Evolutionary conservation across 495 filamentous ascomycete genomes (phyloP).

Genomic region (Geoglossum glabrum): DNA sequence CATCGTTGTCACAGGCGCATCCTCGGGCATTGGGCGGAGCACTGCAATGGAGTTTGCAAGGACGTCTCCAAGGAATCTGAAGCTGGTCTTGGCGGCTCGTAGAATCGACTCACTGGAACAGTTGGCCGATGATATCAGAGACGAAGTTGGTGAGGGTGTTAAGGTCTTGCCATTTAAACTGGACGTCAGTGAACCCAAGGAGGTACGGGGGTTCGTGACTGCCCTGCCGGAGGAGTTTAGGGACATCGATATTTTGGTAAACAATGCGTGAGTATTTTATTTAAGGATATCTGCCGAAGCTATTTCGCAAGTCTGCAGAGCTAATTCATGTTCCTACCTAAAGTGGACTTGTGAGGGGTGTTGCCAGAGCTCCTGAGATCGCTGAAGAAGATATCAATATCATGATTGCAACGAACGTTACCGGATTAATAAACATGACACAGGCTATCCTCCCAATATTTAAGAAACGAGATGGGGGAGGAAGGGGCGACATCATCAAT

Average conservation of each 20-base stretch:
- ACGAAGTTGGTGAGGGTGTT: constrained; percentile 63
- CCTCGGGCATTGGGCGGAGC: constrained; percentile 74
- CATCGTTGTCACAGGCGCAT: constrained; percentile 79
- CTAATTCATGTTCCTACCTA: background rate
- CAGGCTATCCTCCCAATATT: constrained; percentile 77
- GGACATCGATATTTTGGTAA: constrained; percentile 78
- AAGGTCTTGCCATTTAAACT: constrained; percentile 64
- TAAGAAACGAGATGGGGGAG: constrained; percentile 58
- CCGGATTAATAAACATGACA: constrained; percentile 90
- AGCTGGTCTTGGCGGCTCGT: constrained; percentile 72
- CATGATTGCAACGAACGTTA: constrained; percentile 90
- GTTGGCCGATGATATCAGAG: constrained; percentile 55
- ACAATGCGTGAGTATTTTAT: constrained; percentile 54
- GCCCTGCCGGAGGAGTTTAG: constrained; percentile 63
- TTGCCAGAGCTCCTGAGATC: constrained; percentile 74
- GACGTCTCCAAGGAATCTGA: constrained; percentile 59
- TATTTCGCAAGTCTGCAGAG: background rate
- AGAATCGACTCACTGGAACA: constrained; percentile 58
- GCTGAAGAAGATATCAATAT: constrained; percentile 58
- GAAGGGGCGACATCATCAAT: constrained; percentile 86
- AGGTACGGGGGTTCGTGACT: constrained; percentile 54
- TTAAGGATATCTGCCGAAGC: background rate
- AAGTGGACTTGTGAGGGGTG: constrained; percentile 75
- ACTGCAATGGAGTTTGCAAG: constrained; percentile 84
- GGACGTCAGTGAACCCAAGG: constrained; percentile 65